A percentile compares a stretch with the other conserved stretches of the same genome.
Evolutionary conservation across 176 grass and related monocot species (phyloP).

Genomic region (Dactylis glomerata): DNA sequence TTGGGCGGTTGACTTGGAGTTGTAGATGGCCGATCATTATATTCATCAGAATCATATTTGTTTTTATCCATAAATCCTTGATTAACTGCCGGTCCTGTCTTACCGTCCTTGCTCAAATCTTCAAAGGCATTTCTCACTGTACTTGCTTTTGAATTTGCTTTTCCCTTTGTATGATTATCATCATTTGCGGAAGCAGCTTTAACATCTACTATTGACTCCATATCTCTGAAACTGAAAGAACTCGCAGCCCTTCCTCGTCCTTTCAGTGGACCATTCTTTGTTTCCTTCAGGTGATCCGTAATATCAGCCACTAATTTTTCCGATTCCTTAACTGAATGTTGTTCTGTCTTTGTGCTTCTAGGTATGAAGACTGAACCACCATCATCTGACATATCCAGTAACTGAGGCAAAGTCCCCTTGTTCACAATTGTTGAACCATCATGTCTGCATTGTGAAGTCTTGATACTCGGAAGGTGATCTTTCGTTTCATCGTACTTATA

Average conservation of each 20-base stretch:
- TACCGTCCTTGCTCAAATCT: slow-evolving; percentile 19
- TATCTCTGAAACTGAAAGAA: slow-evolving; percentile 10
- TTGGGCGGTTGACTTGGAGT: slow-evolving; percentile 30
- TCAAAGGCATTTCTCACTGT: slow-evolving; percentile 11
- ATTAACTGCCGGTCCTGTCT: slow-evolving; percentile 29
- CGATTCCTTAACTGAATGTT: slow-evolving; percentile 18
- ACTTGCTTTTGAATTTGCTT: slow-evolving; percentile 31
- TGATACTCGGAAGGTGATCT: not conserved
- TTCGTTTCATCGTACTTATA: slow-evolving; percentile 35
- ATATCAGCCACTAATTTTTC: slow-evolving; percentile 1
- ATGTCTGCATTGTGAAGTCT: slow-evolving; percentile 28
- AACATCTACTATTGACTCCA: slow-evolving; percentile 15
- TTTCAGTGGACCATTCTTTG: slow-evolving; percentile 29
- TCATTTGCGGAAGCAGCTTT: slow-evolving; percentile 21
- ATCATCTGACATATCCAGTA: slow-evolving; percentile 32
- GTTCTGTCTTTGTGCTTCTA: slow-evolving; percentile 27
- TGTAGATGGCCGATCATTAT: slow-evolving; percentile 19
- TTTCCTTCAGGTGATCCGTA: slow-evolving; percentile 33
- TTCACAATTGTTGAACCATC: slow-evolving; percentile 20
- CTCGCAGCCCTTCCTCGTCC: not conserved
- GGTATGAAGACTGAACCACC: slow-evolving; percentile 17
- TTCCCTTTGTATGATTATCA: slow-evolving; percentile 9
- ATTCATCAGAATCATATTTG: slow-evolving; percentile 26
- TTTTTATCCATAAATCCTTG: slow-evolving; percentile 25
- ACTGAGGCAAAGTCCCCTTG: slow-evolving; percentile 31